Percentiles rank a stretch among this genome's conserved stretches.
Evolutionary conservation across 1,139 yeast genomes (phyloP).

Genomic region (Petasospora fabianii): DNA sequence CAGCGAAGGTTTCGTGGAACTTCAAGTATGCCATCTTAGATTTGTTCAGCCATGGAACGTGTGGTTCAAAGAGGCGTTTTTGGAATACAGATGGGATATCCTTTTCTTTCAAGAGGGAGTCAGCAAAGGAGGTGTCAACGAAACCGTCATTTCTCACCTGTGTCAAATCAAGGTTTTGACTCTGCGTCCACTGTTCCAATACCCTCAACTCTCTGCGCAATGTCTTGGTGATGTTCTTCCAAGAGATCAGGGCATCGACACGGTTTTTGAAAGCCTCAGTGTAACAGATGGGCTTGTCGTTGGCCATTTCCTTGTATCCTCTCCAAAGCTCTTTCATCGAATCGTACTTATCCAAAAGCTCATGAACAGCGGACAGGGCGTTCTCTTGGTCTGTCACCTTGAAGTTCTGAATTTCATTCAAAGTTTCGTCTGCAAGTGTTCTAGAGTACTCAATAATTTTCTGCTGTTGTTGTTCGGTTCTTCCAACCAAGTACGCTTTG

Average conservation of each 20-base stretch:
- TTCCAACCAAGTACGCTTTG: slow-evolving; percentile 75
- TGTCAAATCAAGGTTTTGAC: slow-evolving; percentile 65
- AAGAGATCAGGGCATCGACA: slow-evolving; percentile 76
- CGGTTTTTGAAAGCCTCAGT: slow-evolving; percentile 61
- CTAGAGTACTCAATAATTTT: slow-evolving; percentile 69
- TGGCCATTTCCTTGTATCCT: slow-evolving; percentile 70
- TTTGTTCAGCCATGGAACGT: slow-evolving; percentile 57
- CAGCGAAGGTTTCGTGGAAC: slow-evolving; percentile 59
- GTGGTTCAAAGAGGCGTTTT: slow-evolving; percentile 38
- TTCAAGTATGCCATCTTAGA: slow-evolving; percentile 69
- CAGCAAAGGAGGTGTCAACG: slow-evolving; percentile 74
- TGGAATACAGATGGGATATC: slow-evolving; percentile 69
- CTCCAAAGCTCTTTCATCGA: slow-evolving; percentile 78
- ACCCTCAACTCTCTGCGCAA: slow-evolving; percentile 54
- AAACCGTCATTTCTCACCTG: slow-evolving; percentile 36
- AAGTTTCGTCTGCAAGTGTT: slow-evolving; percentile 66
- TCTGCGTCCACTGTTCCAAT: slow-evolving; percentile 71
- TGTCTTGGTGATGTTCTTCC: slow-evolving; percentile 75
- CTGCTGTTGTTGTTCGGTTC: slow-evolving; percentile 78
- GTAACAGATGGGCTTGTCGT: slow-evolving; percentile 71
- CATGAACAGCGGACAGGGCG: slow-evolving; percentile 45
- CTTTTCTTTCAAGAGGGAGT: slow-evolving; percentile 79
- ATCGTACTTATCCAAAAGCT: slow-evolving; percentile 58
- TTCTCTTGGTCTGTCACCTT: slow-evolving; percentile 37
- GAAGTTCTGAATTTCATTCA: slow-evolving; percentile 69